Evolutionary conservation across 257 asterid species (phyloP), one percentile per base, ranked within the genome.

Genomic region (Agastache rugosa): DNA sequence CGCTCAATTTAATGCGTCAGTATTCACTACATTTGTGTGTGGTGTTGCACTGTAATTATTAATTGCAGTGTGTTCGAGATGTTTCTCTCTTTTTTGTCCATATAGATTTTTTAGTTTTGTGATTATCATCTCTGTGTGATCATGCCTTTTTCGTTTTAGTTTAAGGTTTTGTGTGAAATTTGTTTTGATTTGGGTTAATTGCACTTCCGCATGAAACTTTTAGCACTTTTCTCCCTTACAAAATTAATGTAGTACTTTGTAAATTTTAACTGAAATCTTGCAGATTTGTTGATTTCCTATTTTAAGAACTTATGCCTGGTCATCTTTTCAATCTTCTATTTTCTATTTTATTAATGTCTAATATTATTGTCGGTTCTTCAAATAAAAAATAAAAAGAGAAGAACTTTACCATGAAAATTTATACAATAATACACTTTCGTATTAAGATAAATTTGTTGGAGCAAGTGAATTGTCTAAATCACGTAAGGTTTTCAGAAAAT

Each of bases 181-280:
- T 5, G 3, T 44, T 65, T 67, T 44, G 8, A 45, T 66, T 42
- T 22, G 56, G 70, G 48, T 64, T 8, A 66, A 65, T 66, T 75
- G 62, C 63, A 23, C 23, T 41, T 41, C 29, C 14, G 8, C n/a
- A 5, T 35, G 37, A 35, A 19, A 7, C 10, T n/a, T 42, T 11
- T 56, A 25, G 7, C 65, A 35, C 22, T 35, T 53, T 53, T 53
- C 8, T 22, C 29, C 31, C 41, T 63, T 35, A 3, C 8, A 6
- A 45, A 31, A 47, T 12, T 8, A 23, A 20, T 54, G 60, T 53
- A 10, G 31, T 22, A 39, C 15, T 60, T 29, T 7, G 11, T 1
- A 8, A 7, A 48, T 17, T 20, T 37, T 72, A 45, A 72, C 23
- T 63, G 54, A 19, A 34, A 37, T n/a, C 0, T 58, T 59, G 15